Evolutionary conservation across 768 basidiomycete genomes (phyloP).

Genomic region (Leccinum pellstonianum): DNA sequence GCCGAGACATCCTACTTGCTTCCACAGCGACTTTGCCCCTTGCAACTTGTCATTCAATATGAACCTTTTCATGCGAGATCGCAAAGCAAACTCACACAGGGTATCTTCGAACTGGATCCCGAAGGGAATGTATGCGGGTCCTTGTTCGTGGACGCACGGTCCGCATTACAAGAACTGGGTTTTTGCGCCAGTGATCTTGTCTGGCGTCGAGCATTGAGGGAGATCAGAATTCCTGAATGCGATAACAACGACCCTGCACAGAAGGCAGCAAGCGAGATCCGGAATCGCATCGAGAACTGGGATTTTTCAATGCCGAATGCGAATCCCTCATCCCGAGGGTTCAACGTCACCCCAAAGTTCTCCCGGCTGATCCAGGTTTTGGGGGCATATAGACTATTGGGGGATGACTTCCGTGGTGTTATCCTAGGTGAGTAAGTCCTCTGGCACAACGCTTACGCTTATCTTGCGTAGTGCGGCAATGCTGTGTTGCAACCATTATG

Average conservation of each 20-base stretch:
- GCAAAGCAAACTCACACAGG: conserved; percentile 45
- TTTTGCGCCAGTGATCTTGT: conserved; percentile 67
- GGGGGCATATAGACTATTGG: conserved; percentile 50
- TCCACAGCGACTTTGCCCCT: conserved; percentile 40
- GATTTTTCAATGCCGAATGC: conserved; percentile 62
- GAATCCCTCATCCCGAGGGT: conserved; percentile 52
- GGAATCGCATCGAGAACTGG: conserved; percentile 56
- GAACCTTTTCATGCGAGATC: conserved; percentile 35
- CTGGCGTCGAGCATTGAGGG: conserved; percentile 57
- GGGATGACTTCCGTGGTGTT: conserved; percentile 62
- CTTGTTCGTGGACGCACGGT: conserved; percentile 47
- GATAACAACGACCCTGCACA: conserved; percentile 34
- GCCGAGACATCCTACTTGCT: conserved; percentile 39
- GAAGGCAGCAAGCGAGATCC: conserved; percentile 28
- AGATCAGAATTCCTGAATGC: conserved; percentile 32
- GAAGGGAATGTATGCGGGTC: conserved; percentile 37
- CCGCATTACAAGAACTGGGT: conserved; percentile 55
- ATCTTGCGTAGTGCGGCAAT: conserved; percentile 47
- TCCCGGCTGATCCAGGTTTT: conserved; percentile 58
- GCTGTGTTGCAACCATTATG: conserved; percentile 55
- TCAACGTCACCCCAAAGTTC: conserved; percentile 73
- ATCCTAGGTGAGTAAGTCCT: conserved; percentile 52
- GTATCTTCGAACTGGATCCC: conserved; percentile 46
- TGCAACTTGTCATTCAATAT: conserved; percentile 56
- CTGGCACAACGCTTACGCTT: conserved; percentile 38